Evolutionary conservation across 2,329 filamentous ascomycete genomes (phyloP), one percentile per base, ranked within the genome.

Genomic region (Diaporthe citriasiana): DNA sequence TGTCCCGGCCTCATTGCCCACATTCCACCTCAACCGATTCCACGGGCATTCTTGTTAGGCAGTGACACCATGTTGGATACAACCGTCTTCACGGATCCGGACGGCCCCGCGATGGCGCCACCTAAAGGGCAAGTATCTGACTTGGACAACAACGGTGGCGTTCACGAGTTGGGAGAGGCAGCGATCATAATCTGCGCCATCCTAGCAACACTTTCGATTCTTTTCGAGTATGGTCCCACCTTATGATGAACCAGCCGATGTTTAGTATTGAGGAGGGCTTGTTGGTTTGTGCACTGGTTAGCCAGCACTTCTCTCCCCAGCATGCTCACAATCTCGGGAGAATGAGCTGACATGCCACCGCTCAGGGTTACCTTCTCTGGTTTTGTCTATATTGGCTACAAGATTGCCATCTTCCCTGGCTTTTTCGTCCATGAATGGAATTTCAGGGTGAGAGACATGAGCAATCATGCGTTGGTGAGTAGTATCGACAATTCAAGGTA

Each of bases 221-320:
- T 19, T 4, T 27, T 42, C 22, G 56, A 1, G 56, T 42, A 1
- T 42, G 35, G 33, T 42, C 56, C 7, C 35, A 35, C 17, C 35
- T 60, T 1, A 9, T 8, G 7, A 42, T 60, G 56, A 60, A 60
- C n/a, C 56, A 35, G 5, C 35, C 35, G 42, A 19, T 19, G n/a
- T 60, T 60, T 22, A 35, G 56, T 42, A 4, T 60, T 19, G 56
- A 25, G 15, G 56, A 60, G 3, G n/a, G 12, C 3, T 42, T 60
- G n/a, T n/a, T 60, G 35, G 10, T 60, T 42, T 60, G 56, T 60
- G 56, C 56, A 42, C 35, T 60, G 35, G 56, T 60, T 19, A 60
- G 56, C n/a, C 27, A 27, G 3, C 1, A 59, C 3, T n/a, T 56
- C 9, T 42, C 9, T 27, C n/a, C 10, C 22, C 15, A 5, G 17